These are phyloP conservation scores for Auxenochlorella protothecoides DNA, from an alignment of 139 green algal species.

Conservation along the genomic window DNA sequence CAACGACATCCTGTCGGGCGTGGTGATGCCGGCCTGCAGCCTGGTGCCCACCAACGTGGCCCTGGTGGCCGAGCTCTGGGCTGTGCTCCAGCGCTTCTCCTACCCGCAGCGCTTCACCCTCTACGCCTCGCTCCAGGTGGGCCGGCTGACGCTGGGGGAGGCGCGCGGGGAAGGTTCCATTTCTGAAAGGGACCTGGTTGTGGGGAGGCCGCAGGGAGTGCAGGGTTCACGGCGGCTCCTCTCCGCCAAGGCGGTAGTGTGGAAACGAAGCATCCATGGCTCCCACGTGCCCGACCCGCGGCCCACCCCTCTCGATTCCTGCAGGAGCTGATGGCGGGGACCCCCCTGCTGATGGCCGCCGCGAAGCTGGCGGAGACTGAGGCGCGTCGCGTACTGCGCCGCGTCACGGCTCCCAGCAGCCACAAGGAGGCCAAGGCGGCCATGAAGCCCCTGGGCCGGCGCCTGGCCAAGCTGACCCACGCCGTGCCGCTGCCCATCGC, in stretches of 20 bases:
- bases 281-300: too few species aligned
- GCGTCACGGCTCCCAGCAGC: constrained; percentile 36
- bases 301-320: neutral
- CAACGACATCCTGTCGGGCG: constrained; percentile 31
- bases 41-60: constrained; percentile 44
- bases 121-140: constrained; percentile 38
- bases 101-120: constrained; percentile 46
- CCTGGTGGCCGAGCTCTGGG: constrained; percentile 55
- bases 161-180: neutral
- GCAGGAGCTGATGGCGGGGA: constrained; percentile 18
- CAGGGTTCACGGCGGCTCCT: too few species aligned
- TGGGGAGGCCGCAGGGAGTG: too few species aligned
- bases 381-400: constrained; percentile 34
- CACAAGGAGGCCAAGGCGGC: constrained; percentile 33
- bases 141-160: neutral
- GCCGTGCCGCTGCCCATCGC: constrained; percentile 37
- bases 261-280: too few species aligned
- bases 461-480: constrained; percentile 49
- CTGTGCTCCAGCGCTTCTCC: constrained; percentile 47
- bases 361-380: constrained; percentile 34
- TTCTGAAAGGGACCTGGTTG: neutral
- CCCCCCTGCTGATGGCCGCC: constrained; percentile 30
- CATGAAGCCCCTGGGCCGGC: constrained; percentile 36
- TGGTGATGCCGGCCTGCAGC: constrained; percentile 49
- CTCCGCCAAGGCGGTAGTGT: too few species aligned